phyloP scores from a whole-genome alignment of 305 asterid species.

The Fraxinus angustifolia region DNA sequence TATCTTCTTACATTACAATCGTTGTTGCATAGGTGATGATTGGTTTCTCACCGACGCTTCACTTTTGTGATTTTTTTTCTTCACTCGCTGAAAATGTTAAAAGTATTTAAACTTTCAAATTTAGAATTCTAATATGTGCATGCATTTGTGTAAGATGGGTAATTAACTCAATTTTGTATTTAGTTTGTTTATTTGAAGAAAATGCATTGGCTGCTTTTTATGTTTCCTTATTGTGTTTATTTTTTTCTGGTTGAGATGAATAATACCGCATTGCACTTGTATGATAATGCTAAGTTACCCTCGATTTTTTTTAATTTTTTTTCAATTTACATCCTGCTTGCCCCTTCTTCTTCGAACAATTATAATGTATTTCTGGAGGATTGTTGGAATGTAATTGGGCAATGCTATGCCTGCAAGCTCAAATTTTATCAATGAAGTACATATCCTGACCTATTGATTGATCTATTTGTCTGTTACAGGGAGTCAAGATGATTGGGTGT shows the following conservation, averaged over 20 bases:
- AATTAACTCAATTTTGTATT: not conserved
- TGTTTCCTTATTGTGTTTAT: not conserved
- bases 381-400: not conserved
- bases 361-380: not conserved
- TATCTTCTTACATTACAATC: constrained; percentile 4
- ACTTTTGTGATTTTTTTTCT: not conserved
- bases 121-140: not conserved
- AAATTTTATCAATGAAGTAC: not conserved
- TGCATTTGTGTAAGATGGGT: not conserved
- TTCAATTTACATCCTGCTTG: not conserved
- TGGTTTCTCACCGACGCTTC: not conserved
- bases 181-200: not conserved
- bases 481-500: constrained; percentile 81
- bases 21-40: constrained; percentile 12
- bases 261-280: constrained; percentile 3
- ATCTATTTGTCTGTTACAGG: constrained; percentile 40
- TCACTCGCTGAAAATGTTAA: not conserved
- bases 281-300: constrained; percentile 10
- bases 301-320: constrained; percentile 2
- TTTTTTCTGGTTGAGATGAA: not conserved
- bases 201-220: not conserved
- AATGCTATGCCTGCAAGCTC: not conserved
- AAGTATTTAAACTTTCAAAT: not conserved
- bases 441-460: constrained; percentile 1
- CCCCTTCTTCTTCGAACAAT: not conserved